A percentile compares a stretch with the other conserved stretches of the same genome.
Evolutionary conservation across 2,329 filamentous ascomycete species (phyloP).

Genomic region (Chaetomium globosum): DNA sequence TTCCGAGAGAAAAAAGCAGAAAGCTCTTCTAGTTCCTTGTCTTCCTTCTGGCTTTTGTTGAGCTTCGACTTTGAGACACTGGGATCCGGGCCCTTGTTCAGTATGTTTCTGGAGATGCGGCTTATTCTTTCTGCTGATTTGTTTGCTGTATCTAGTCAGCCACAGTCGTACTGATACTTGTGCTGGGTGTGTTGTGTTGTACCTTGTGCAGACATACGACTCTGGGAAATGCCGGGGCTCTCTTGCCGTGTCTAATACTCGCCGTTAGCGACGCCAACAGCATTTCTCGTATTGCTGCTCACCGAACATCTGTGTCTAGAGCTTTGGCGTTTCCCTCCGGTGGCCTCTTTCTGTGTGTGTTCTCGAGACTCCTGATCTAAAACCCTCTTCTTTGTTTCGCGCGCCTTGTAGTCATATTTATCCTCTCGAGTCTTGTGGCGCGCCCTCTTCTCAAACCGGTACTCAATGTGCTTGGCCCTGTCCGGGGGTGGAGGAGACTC

Average conservation of each 20-base stretch:
- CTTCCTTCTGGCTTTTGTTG: conserved; percentile 38
- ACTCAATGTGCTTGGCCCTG: conserved; percentile 20
- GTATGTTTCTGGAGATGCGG: neutral
- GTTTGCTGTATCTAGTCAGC: conserved; percentile 18
- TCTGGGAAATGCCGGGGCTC: neutral
- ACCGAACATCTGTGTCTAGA: neutral
- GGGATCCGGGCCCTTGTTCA: conserved; percentile 3
- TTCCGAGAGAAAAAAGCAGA: conserved; percentile 43
- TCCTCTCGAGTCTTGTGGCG: conserved; percentile 60
- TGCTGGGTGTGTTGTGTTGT: neutral
- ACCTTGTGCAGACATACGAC: conserved; percentile 16
- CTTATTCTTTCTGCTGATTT: neutral
- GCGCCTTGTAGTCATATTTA: conserved; percentile 49
- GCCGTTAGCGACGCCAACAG: neutral
- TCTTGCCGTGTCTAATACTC: neutral
- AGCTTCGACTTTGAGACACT: conserved; percentile 10
- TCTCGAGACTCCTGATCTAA: neutral
- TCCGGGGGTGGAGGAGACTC: conserved; percentile 30
- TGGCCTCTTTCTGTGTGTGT: neutral
- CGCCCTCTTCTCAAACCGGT: conserved; percentile 52
- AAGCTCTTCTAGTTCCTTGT: conserved; percentile 43
- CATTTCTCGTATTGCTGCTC: neutral
- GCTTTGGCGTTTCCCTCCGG: neutral
- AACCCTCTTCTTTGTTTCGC: neutral
- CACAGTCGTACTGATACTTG: neutral